A percentile compares a stretch with the other conserved stretches of the same genome.
These are phyloP conservation scores for Herpetospermum pedunculosum DNA, from an alignment of 306 rosid genomes.

Conservation along the genomic window DNA sequence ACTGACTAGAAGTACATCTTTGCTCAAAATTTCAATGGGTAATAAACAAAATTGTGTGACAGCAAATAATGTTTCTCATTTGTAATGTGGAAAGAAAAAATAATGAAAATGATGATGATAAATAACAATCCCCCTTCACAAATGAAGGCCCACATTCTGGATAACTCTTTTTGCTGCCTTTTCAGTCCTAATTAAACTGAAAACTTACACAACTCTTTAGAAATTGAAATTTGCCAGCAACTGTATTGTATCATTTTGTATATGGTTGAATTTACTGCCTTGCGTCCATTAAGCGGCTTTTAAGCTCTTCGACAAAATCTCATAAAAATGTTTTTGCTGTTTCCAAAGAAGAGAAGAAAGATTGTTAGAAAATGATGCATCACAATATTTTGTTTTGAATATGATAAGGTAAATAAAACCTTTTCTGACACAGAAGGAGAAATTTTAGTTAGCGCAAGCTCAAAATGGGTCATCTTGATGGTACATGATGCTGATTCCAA, in stretches of 20 bases:
- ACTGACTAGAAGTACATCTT: neutral
- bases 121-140: too few species aligned
- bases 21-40: neutral
- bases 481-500: neutral
- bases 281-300: neutral
- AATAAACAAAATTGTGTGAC: neutral
- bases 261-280: neutral
- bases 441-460: neutral
- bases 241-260: neutral
- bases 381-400: neutral
- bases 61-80: too few species aligned
- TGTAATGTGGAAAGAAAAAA: too few species aligned
- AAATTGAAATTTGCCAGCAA: neutral
- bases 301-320: conserved; percentile 1
- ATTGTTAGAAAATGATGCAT: neutral
- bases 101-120: too few species aligned
- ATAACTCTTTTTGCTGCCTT: neutral
- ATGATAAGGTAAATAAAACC: neutral
- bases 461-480: neutral
- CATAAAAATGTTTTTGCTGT: neutral
- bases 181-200: neutral
- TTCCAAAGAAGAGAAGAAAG: neutral
- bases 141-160: too few species aligned
- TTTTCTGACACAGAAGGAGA: conserved; percentile 4
- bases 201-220: neutral